Percentiles rank a stretch among this genome's conserved stretches.
Evolutionary conservation across 2,329 filamentous ascomycete species (phyloP).

Genomic region (Sporothrix phasma): DNA sequence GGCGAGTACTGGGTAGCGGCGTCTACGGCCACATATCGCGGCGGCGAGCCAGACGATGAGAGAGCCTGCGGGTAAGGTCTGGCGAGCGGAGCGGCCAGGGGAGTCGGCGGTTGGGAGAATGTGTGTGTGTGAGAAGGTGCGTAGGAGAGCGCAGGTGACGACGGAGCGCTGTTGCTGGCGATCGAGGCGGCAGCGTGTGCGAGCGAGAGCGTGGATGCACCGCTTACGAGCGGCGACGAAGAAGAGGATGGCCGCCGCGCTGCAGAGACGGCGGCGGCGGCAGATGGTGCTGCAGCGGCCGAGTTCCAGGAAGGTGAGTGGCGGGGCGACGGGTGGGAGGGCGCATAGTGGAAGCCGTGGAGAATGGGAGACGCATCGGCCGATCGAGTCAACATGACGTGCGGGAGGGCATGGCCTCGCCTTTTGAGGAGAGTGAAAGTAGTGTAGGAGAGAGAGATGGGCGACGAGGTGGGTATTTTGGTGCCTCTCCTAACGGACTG

Average conservation of each 20-base stretch:
- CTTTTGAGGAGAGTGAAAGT: background rate
- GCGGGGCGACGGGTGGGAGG: conserved; percentile 33
- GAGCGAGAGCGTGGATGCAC: background rate
- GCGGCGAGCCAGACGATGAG: background rate
- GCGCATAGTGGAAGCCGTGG: conserved; percentile 36
- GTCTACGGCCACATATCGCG: conserved; percentile 30
- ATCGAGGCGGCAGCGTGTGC: background rate
- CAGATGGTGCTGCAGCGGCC: conserved; percentile 12
- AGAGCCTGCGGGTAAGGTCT: background rate
- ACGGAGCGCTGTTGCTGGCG: background rate
- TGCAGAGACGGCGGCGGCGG: background rate
- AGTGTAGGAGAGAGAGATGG: background rate
- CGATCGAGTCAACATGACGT: conserved; percentile 48
- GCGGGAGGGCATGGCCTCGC: conserved; percentile 11
- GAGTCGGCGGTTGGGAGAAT: background rate
- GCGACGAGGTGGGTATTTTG: background rate
- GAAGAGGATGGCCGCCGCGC: conserved; percentile 16
- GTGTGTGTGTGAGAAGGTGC: background rate
- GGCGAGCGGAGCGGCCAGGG: background rate
- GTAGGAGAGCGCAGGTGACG: conserved; percentile 1
- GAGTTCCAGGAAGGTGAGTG: conserved; percentile 32
- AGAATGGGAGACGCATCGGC: conserved; percentile 44
- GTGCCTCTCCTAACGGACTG: background rate
- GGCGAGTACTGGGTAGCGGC: conserved; percentile 40
- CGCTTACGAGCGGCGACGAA: conserved; percentile 6